Evolutionary conservation across 768 basidiomycete genomes (phyloP), one percentile per base, ranked within the genome.

Genomic region (Boletus tomentosulus): DNA sequence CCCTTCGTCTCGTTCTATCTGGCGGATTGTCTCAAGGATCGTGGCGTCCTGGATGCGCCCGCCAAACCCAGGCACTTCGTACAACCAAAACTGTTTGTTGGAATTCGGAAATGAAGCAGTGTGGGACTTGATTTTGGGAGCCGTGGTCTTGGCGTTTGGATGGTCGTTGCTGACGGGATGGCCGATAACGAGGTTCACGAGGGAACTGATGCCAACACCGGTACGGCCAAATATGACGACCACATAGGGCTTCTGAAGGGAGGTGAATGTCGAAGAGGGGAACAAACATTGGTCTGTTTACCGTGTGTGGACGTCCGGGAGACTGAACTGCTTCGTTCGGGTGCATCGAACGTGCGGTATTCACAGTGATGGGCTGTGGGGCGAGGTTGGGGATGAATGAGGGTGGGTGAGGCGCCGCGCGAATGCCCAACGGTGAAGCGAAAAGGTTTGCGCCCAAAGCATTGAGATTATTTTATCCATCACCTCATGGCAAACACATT

Each of bases 151-250:
- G 43, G 54, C 59, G 33, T 66, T 35, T 4, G 63, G 27, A 42
- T 63, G 47, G 15, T 37, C 53, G 16, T 38, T 42, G 52, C 61
- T 65, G 50, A 52, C 4, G 24, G 63, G 59, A 41, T 50, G 42
- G n/a, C 62, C 61, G 8, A 35, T 25, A 25, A 70, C 64, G 51
- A 70, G 60, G 52, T 68, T 68, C 6, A 61, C 39, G 53, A 70
- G 59, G 15, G 67, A 68, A 13, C 68, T 68, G 46, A 68, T 35
- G 19, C 67, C 67, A 7, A 60, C 68, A 0, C 67, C 67, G 0
- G 68, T 66, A 22, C 48, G 62, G 16, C 68, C 67, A 13, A 68
- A 70, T 44, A 70, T 50, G 1, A 68, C 63, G 47, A 68, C 60
- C 22, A 68, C 59, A 39, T 60, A 55, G 9, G 63, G 61, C 28